Conservation (phyloP, 2,329 filamentous ascomycete genomes). For the Alternaria sp. region DNA sequence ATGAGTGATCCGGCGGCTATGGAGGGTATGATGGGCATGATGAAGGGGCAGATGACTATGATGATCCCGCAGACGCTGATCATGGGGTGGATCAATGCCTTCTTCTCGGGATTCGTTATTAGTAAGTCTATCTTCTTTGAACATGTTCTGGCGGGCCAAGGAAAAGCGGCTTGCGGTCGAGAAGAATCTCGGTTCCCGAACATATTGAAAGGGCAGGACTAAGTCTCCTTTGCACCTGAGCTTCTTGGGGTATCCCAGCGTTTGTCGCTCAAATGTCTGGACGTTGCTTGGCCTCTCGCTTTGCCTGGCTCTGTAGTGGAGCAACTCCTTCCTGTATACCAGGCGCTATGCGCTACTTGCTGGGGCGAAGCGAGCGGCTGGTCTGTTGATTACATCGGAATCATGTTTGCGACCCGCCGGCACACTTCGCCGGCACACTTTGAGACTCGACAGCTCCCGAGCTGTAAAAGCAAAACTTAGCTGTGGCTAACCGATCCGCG, state of each 20-base stretch:
- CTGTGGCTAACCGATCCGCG: slow-evolving; percentile 27
- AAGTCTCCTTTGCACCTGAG: background rate
- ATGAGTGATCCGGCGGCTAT: slow-evolving; percentile 95
- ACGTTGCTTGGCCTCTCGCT: slow-evolving; percentile 9
- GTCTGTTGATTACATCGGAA: background rate
- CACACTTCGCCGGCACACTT: background rate
- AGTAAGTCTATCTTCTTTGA: slow-evolving; percentile 64
- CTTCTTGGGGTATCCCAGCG: background rate
- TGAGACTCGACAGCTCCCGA: slow-evolving; percentile 16
- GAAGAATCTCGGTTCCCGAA: background rate
- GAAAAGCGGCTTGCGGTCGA: background rate
- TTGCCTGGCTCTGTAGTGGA: slow-evolving; percentile 2
- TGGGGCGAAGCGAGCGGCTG: slow-evolving; percentile 15
- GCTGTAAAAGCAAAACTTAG: slow-evolving; percentile 5
- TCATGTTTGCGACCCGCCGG: slow-evolving; percentile 3
- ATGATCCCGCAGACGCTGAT: slow-evolving; percentile 98
- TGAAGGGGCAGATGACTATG: slow-evolving; percentile 99
- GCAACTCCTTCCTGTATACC: background rate
- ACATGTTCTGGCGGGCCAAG: background rate
- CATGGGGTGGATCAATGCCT: slow-evolving; percentile 99
- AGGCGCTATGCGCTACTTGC: background rate
- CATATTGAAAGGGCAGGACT: background rate
- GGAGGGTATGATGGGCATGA: slow-evolving; percentile 99
- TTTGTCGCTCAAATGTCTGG: background rate
- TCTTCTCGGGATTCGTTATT: slow-evolving; percentile 98